Evolutionary conservation across 306 rosid genomes (phyloP).

Genomic region (Sphenostylis stenocarpa): DNA sequence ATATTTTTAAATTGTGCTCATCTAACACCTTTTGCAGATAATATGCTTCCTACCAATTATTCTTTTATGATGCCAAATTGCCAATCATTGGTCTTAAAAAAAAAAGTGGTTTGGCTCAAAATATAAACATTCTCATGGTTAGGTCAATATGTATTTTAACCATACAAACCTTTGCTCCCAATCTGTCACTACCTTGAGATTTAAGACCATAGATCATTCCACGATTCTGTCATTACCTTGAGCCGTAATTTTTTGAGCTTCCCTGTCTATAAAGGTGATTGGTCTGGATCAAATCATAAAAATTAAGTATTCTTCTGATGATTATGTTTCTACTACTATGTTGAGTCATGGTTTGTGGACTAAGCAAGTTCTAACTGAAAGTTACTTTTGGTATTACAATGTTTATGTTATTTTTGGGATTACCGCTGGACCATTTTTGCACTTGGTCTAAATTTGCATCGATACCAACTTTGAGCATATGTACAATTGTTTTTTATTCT

Average conservation of each 20-base stretch:
- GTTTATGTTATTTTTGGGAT: neutral
- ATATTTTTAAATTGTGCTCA: conserved; percentile 41
- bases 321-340: conserved; percentile 41
- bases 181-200: conserved; percentile 24
- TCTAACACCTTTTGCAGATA: conserved; percentile 60
- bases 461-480: conserved; percentile 26
- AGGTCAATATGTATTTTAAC: conserved; percentile 49
- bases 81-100: conserved; percentile 60
- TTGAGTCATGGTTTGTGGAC: conserved; percentile 54
- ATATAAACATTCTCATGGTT: conserved; percentile 43
- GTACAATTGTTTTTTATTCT: neutral
- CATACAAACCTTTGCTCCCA: conserved; percentile 42
- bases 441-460: conserved; percentile 37
- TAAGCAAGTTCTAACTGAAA: conserved; percentile 36
- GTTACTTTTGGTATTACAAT: neutral
- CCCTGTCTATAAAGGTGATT: conserved; percentile 47
- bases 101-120: conserved; percentile 40
- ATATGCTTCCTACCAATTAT: conserved; percentile 74
- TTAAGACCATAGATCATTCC: conserved; percentile 28
- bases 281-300: conserved; percentile 55
- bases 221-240: conserved; percentile 43
- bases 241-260: conserved; percentile 42
- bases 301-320: conserved; percentile 45
- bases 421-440: conserved; percentile 27
- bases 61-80: conserved; percentile 41